A percentile compares a stretch with the other conserved stretches of the same genome.
Conservation (phyloP, 495 filamentous ascomycete genomes). For the Lepidopterella palustris region DNA sequence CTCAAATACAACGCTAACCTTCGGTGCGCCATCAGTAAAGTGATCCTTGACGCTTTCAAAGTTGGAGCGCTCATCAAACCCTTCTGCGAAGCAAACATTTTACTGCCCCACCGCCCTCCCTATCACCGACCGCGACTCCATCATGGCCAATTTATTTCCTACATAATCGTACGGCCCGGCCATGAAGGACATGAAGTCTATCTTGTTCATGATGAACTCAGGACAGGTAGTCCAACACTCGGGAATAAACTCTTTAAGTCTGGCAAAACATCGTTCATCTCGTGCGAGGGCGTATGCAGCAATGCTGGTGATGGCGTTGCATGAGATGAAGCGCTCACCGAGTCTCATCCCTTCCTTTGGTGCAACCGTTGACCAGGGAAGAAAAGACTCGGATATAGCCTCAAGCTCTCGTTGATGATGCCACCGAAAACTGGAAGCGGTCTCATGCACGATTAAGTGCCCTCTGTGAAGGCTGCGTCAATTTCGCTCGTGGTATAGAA, state of each 20-base stretch:
- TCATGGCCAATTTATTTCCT: constrained; percentile 8
- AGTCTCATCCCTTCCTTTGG: constrained; percentile 8
- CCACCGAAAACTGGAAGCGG: neutral
- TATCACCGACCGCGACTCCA: constrained; percentile 7
- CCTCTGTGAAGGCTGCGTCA: neutral
- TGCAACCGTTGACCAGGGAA: constrained; percentile 1
- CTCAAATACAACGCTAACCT: neutral
- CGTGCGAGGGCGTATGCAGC: constrained; percentile 6
- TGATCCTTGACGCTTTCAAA: constrained; percentile 1
- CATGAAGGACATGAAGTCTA: constrained; percentile 8
- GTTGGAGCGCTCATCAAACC: neutral
- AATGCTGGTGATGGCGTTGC: neutral
- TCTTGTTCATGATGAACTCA: constrained; percentile 10
- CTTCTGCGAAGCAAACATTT: neutral
- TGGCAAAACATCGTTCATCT: constrained; percentile 7
- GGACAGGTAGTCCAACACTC: constrained; percentile 16
- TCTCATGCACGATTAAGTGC: constrained; percentile 2
- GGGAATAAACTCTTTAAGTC: constrained; percentile 10
- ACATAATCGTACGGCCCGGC: constrained; percentile 8
- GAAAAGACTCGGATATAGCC: constrained; percentile 4
- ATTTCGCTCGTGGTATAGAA: neutral
- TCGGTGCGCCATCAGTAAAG: neutral
- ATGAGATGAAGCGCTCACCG: constrained; percentile 3
- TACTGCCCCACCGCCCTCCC: constrained; percentile 5
- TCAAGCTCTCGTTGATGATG: constrained; percentile 12